Evolutionary conservation across 2,329 filamentous ascomycete species (phyloP).

Genomic region (Ceratocystis lukuohia): DNA sequence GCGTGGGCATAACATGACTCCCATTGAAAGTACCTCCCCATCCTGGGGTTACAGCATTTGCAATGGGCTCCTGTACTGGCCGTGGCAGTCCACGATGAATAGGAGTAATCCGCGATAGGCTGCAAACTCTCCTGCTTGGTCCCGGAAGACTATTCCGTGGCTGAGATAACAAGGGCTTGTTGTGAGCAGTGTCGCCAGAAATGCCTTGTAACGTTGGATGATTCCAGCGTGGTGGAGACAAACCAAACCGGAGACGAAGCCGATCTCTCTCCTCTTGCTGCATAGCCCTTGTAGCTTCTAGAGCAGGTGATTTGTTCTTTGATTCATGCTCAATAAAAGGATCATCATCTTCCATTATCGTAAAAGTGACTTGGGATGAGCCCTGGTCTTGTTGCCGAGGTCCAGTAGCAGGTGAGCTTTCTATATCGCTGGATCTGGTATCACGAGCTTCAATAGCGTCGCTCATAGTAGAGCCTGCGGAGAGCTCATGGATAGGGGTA

Average conservation of each 20-base stretch:
- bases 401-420: neutral
- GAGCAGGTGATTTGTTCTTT: neutral
- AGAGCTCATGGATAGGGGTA: neutral
- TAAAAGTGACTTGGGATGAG: neutral
- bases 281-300: neutral
- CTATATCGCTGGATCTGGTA: neutral
- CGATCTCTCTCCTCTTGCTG: neutral
- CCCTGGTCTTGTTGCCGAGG: neutral
- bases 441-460: neutral
- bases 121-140: neutral
- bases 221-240: neutral
- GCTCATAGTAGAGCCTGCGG: neutral
- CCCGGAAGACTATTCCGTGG: neutral
- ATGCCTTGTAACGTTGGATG: neutral
- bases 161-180: neutral
- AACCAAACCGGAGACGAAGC: neutral
- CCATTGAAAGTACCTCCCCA: neutral
- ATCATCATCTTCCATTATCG: neutral
- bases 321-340: conserved; percentile 5
- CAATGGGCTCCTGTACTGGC: neutral
- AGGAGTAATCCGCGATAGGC: neutral
- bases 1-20: neutral
- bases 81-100: neutral
- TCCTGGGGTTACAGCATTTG: neutral
- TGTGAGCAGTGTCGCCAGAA: neutral